Conservation (phyloP, 1,139 yeast genomes). For the Yamadazyma friedrichii region DNA sequence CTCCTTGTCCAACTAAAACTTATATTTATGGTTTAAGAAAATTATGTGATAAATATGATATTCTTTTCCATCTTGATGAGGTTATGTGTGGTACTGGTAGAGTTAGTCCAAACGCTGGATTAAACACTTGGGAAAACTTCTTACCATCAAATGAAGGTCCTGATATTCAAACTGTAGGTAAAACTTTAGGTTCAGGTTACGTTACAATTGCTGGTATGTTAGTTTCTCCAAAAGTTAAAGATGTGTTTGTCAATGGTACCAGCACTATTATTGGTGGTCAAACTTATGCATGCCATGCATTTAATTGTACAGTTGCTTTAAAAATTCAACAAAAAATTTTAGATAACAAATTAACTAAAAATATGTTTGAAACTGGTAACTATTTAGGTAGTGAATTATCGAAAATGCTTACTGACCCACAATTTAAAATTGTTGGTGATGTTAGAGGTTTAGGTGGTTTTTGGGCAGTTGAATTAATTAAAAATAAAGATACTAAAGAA, state of each 20-base stretch:
- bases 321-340: constrained; percentile 54
- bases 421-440: constrained; percentile 47
- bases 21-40: constrained; percentile 54
- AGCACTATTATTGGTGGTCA: constrained; percentile 52
- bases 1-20: constrained; percentile 55
- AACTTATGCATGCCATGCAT: constrained; percentile 62
- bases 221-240: constrained; percentile 48
- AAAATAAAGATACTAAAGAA: constrained; percentile 49
- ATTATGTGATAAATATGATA: constrained; percentile 58
- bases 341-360: constrained; percentile 42
- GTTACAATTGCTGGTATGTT: constrained; percentile 62
- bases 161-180: constrained; percentile 61
- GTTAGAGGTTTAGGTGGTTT: constrained; percentile 63
- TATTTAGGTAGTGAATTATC: constrained; percentile 44
- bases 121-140: constrained; percentile 49
- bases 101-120: constrained; percentile 27
- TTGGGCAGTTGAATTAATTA: constrained; percentile 58
- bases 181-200: constrained; percentile 63
- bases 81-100: constrained; percentile 70
- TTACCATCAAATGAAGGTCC: constrained; percentile 51
- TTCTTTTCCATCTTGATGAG: constrained; percentile 57
- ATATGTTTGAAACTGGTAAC: constrained; percentile 50
- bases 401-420: constrained; percentile 20
- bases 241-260: constrained; percentile 44
- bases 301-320: constrained; percentile 60